These are phyloP conservation scores for Penicillium decumbens DNA, from an alignment of 2,329 filamentous ascomycete genomes.

Conservation along the genomic window DNA sequence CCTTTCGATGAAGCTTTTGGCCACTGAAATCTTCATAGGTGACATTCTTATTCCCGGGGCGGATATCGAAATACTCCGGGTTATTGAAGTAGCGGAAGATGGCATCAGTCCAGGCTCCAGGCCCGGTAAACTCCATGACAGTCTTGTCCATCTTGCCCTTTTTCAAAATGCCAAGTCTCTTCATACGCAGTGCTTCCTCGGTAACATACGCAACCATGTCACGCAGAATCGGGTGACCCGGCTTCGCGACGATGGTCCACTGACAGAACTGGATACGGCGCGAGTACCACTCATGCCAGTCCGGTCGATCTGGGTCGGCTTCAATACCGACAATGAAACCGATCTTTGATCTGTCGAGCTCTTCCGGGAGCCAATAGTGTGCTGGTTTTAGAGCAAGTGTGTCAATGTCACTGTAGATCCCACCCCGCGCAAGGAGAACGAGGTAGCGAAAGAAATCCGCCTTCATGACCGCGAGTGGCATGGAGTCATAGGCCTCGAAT, in stretches of 20 bases:
- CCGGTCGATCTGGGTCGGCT: conserved; percentile 84
- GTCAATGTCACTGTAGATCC: conserved; percentile 89
- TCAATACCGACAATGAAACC: conserved; percentile 93
- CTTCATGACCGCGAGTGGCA: conserved; percentile 71
- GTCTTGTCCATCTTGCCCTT: conserved; percentile 61
- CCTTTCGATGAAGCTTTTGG: conserved; percentile 74
- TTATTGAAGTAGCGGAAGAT: conserved; percentile 95
- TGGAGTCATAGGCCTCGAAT: conserved; percentile 66
- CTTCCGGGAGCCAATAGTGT: conserved; percentile 76
- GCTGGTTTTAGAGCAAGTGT: conserved; percentile 79
- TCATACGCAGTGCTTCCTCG: conserved; percentile 69
- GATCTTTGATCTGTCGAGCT: conserved; percentile 70
- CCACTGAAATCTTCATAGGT: conserved; percentile 86
- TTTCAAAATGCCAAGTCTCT: conserved; percentile 61
- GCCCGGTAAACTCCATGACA: conserved; percentile 91
- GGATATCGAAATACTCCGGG: conserved; percentile 78
- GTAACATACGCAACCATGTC: conserved; percentile 86
- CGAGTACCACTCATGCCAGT: conserved; percentile 96
- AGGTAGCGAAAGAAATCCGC: conserved; percentile 75
- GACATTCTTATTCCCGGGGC: conserved; percentile 61
- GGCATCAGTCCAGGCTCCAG: conserved; percentile 87
- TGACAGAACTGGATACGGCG: conserved; percentile 97
- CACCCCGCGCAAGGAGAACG: conserved; percentile 70
- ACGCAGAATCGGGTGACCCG: conserved; percentile 84
- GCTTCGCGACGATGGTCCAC: conserved; percentile 96